These are phyloP conservation scores for Dothidotthia symphoricarpi DNA, from an alignment of 2,329 filamentous ascomycete species.

Conservation along the genomic window DNA sequence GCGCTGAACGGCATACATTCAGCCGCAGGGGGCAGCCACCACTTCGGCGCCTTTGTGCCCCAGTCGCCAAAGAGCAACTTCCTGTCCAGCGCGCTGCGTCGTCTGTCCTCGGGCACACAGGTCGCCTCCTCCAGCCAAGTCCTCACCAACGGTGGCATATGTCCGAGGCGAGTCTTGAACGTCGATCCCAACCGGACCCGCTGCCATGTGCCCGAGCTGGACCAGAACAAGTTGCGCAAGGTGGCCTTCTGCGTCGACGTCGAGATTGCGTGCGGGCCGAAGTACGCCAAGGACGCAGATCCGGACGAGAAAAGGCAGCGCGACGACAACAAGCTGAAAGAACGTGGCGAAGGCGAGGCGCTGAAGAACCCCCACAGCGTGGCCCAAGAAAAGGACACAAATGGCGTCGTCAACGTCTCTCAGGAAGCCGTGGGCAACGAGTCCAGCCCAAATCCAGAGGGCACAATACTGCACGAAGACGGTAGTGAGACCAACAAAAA, in stretches of 20 bases:
- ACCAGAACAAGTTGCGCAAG: slow-evolving; percentile 75
- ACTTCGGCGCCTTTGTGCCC: slow-evolving; percentile 64
- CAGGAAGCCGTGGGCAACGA: slow-evolving; percentile 45
- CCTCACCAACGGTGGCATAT: slow-evolving; percentile 64
- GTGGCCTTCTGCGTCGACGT: slow-evolving; percentile 97
- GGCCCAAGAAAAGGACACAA: slow-evolving; percentile 57
- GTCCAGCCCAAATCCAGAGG: slow-evolving; percentile 43
- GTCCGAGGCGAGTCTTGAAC: slow-evolving; percentile 80
- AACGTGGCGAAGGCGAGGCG: slow-evolving; percentile 72
- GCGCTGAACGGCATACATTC: slow-evolving; percentile 42
- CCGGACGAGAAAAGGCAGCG: slow-evolving; percentile 49
- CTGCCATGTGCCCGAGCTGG: slow-evolving; percentile 75
- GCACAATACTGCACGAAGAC: slow-evolving; percentile 35
- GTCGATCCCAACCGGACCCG: slow-evolving; percentile 76
- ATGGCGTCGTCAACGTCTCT: slow-evolving; percentile 35
- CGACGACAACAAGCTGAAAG: slow-evolving; percentile 57
- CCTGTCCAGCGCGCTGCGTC: slow-evolving; percentile 75
- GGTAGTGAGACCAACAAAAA: slow-evolving; percentile 60
- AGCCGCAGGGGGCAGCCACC: slow-evolving; percentile 19
- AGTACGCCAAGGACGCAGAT: slow-evolving; percentile 54
- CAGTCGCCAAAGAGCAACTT: slow-evolving; percentile 76
- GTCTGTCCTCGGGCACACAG: slow-evolving; percentile 65
- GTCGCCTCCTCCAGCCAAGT: slow-evolving; percentile 51
- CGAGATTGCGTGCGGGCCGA: slow-evolving; percentile 84
- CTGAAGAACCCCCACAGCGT: slow-evolving; percentile 64